Evolutionary conservation across 139 green algal genomes (phyloP), one percentile per base, ranked within the genome.

Genomic region (Edaphochlamys debaryana): DNA sequence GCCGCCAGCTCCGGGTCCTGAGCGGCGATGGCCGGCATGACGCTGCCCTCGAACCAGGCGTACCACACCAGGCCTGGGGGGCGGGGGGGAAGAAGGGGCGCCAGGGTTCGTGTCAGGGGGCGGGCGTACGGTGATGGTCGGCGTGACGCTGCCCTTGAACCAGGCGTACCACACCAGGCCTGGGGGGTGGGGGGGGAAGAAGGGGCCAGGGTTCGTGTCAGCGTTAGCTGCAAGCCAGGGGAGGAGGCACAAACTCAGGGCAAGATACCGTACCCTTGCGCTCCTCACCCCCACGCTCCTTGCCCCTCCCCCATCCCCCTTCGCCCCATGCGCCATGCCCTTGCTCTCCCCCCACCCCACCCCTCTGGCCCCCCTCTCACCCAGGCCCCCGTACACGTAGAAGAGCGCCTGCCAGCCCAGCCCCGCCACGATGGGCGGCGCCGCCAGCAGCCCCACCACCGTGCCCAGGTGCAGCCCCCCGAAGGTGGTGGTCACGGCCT

Each of bases 401-500:
- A 99, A 99, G 32, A 99, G 91, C 2, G 88, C 82, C 36, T 90
- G 82, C 96, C 96, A 98, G 56, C 94, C 94, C 29, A 95, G 93
- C 27, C 38, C 50, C 58, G 94, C 79, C 42, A 99, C 97, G 25
- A 96, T 84, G 23, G 84, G 30, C 1, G 94, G 95, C 60, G 60
- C 60, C 60, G 60, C 60, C 60, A 67, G 60, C 60, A 67, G 60
- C 60, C 60, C 50, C 27, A 94, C 62, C 64, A 98, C 84, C 62
- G 62, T 91, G 68, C 95, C 95, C 34, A 97, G 91, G 78, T 98
- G 94, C 76, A 98, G 90, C 8, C 95, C 95, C 23, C 88, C 90
- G 83, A 98, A 98, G 37, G 96, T 86, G 70, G 94, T 92, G 50
- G 88, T 87, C 23, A 92, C 92, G 45, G 95, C 91, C 1, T 93